These are phyloP conservation scores for Infundibulicybe gibba DNA, from an alignment of 768 basidiomycete genomes.

Conservation along the genomic window DNA sequence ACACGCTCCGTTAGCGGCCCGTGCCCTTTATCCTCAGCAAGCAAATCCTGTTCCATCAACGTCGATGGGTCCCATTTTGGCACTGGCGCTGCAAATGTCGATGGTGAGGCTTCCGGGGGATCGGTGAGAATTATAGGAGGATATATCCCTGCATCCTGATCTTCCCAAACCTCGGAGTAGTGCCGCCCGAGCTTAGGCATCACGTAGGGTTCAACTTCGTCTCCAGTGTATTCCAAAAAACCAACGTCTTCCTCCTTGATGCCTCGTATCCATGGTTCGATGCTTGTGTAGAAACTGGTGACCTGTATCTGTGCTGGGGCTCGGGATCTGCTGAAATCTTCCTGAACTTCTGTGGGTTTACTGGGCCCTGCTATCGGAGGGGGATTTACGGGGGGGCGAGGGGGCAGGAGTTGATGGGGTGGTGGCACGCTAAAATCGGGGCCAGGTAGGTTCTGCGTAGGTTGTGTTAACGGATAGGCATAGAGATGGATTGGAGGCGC, in stretches of 20 bases:
- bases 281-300: constrained; percentile 80
- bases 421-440: constrained; percentile 64
- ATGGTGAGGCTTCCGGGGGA: constrained; percentile 29
- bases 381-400: constrained; percentile 61
- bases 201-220: constrained; percentile 84
- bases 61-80: constrained; percentile 85
- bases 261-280: constrained; percentile 86
- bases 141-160: constrained; percentile 64
- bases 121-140: too few species aligned
- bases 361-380: constrained; percentile 80
- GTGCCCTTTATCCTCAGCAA: constrained; percentile 75
- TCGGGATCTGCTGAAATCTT: constrained; percentile 88
- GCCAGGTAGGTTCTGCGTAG: constrained; percentile 26
- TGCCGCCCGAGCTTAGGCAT: constrained; percentile 86
- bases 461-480: constrained; percentile 4
- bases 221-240: constrained; percentile 89
- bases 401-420: constrained; percentile 44
- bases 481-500: constrained; percentile 3
- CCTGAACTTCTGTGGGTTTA: constrained; percentile 75
- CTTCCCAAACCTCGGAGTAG: constrained; percentile 92
- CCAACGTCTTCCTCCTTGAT: constrained; percentile 96
- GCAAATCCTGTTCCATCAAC: constrained; percentile 65
- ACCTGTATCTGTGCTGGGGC: constrained; percentile 67
- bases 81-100: constrained; percentile 42
- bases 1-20: constrained; percentile 87